Conservation (phyloP, 2,329 filamentous ascomycete genomes). For the Daldinia eschscholtzii region DNA sequence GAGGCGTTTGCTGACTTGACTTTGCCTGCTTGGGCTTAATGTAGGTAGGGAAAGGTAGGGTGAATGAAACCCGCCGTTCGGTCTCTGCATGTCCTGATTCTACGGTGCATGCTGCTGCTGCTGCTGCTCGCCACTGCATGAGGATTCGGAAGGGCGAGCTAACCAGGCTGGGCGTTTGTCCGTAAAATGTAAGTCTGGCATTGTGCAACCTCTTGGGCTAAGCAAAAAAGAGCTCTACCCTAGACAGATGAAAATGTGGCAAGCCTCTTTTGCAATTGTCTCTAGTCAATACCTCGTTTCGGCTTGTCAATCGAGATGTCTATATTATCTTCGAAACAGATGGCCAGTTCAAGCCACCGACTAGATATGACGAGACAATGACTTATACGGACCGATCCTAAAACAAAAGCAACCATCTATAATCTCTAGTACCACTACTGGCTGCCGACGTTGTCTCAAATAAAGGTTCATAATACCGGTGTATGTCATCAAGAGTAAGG, state of each 20-base stretch:
- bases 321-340: background rate
- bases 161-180: constrained; percentile 27
- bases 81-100: constrained; percentile 28
- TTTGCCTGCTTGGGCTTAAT: constrained; percentile 36
- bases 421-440: constrained; percentile 1
- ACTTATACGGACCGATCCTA: constrained; percentile 8
- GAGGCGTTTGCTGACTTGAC: constrained; percentile 32
- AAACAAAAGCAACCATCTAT: constrained; percentile 13
- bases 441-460: constrained; percentile 18
- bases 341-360: constrained; percentile 23
- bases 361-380: constrained; percentile 20
- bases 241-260: constrained; percentile 20
- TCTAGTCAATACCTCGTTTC: constrained; percentile 22
- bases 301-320: constrained; percentile 9
- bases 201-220: constrained; percentile 33
- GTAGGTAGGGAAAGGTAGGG: constrained; percentile 24
- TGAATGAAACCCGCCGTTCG: constrained; percentile 32
- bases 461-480: constrained; percentile 16
- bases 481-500: constrained; percentile 32
- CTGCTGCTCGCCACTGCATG: constrained; percentile 20
- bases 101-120: constrained; percentile 20
- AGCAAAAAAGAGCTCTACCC: constrained; percentile 11
- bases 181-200: constrained; percentile 23
- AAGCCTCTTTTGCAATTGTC: constrained; percentile 26
- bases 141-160: constrained; percentile 11